These are phyloP conservation scores for Amanita brunnescens DNA, from an alignment of 768 basidiomycete species.

Conservation along the genomic window DNA sequence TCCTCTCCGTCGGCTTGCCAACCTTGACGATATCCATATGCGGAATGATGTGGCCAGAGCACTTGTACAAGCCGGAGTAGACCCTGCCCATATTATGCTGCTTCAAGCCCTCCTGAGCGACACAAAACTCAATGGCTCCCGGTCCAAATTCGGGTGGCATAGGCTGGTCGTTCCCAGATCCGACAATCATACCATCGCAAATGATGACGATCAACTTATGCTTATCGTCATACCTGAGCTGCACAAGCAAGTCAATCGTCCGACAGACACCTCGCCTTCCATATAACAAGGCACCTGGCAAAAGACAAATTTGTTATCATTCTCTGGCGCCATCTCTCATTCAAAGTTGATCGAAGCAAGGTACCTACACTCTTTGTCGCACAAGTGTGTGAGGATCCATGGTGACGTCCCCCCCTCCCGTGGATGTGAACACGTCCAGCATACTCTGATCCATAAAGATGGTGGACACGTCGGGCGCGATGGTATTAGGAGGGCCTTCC, in stretches of 20 bases:
- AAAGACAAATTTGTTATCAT: constrained; percentile 95
- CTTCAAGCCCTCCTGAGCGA: constrained; percentile 92
- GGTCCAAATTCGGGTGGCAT: constrained; percentile 61
- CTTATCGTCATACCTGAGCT: constrained; percentile 97
- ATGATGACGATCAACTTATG: constrained; percentile 89
- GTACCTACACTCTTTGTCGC: constrained; percentile 95
- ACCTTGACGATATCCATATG: constrained; percentile 89
- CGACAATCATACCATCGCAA: constrained; percentile 76
- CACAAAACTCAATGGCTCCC: constrained; percentile 90
- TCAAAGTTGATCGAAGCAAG: constrained; percentile 84
- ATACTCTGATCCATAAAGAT: constrained; percentile 70
- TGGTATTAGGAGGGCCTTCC: constrained; percentile 35
- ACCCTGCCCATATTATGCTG: constrained; percentile 99
- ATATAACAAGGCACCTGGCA: constrained; percentile 99
- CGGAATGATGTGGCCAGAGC: constrained; percentile 90
- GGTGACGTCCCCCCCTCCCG: constrained; percentile 74
- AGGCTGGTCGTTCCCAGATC: background rate
- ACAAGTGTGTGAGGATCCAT: constrained; percentile 62
- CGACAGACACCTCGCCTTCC: constrained; percentile 83
- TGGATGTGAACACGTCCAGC: constrained; percentile 66
- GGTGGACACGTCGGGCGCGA: constrained; percentile 34
- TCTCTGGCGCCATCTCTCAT: constrained; percentile 74
- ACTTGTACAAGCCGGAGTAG: constrained; percentile 93
- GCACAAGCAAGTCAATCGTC: constrained; percentile 90
- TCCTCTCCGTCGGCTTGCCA: constrained; percentile 90